phyloP scores from a whole-genome alignment of 108 stramenopile genomes.

The Nitzschia sp. region DNA sequence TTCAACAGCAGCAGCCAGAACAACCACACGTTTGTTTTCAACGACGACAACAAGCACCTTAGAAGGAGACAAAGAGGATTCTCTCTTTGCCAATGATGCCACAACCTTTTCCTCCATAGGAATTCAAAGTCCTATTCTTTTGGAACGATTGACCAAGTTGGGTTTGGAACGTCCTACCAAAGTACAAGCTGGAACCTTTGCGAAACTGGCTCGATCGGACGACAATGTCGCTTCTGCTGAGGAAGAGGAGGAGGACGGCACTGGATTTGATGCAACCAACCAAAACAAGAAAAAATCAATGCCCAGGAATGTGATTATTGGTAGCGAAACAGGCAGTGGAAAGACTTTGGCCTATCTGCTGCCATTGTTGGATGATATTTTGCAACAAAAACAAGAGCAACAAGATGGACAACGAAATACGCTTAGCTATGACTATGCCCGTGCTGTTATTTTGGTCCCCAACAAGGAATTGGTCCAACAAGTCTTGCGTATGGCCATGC shows the following conservation, averaged over 20 bases:
- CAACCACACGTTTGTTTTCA: neutral
- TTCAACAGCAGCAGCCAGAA: neutral
- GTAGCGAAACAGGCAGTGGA: constrained; percentile 94
- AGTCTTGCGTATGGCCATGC: constrained; percentile 80
- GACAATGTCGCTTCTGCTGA: neutral
- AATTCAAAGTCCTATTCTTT: constrained; percentile 58
- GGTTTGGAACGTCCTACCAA: constrained; percentile 60
- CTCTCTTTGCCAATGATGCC: constrained; percentile 7
- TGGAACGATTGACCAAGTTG: constrained; percentile 53
- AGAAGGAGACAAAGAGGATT: neutral
- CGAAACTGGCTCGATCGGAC: constrained; percentile 35
- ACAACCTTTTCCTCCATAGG: constrained; percentile 67
- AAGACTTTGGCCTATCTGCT: constrained; percentile 97
- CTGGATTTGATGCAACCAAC: neutral
- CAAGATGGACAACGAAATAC: neutral
- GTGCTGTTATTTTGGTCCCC: constrained; percentile 83
- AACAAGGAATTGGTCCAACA: constrained; percentile 91
- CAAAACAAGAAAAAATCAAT: neutral
- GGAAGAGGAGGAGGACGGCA: neutral
- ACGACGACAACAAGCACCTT: neutral
- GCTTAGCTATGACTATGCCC: constrained; percentile 67
- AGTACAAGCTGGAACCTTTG: constrained; percentile 72
- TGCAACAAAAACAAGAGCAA: constrained; percentile 49
- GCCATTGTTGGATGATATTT: constrained; percentile 81
- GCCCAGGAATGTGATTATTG: constrained; percentile 73